Evolutionary conservation across 164 flowering plant species (phyloP).

Genomic region (Tinospora cordifolia): DNA sequence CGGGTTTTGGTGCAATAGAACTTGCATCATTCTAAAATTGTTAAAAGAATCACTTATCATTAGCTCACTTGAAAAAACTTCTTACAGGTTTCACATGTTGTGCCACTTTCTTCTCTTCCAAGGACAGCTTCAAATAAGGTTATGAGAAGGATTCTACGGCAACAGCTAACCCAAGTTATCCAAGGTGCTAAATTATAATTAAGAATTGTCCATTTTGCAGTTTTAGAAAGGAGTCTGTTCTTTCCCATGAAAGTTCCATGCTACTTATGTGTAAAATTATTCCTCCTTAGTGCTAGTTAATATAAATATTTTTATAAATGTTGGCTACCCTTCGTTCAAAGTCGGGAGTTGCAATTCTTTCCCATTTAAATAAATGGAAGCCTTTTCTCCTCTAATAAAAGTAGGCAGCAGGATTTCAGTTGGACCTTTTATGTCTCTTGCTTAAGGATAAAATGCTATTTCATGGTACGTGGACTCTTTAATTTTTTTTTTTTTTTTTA

Average conservation of each 20-base stretch:
- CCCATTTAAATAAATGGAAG: no score
- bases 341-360: no score
- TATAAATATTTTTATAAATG: no score
- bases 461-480: no score
- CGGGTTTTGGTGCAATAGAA: neutral
- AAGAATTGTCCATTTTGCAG: neutral
- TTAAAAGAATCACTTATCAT: neutral
- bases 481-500: no score
- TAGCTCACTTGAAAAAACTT: neutral
- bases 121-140: constrained; percentile 93
- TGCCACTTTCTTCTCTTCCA: constrained; percentile 59
- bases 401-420: no score
- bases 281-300: neutral
- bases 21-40: neutral
- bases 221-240: no score
- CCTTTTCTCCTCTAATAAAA: no score
- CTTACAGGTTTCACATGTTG: constrained; percentile 52
- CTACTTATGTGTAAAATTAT: neutral
- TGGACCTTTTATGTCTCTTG: no score
- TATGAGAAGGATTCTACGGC: constrained; percentile 84
- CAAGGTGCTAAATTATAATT: constrained; percentile 44
- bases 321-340: no score
- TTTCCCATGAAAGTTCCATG: neutral
- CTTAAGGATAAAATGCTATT: no score
- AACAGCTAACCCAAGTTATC: constrained; percentile 43